A percentile compares a stretch with the other conserved stretches of the same genome.
phyloP scores from a whole-genome alignment of 2,329 filamentous ascomycete genomes.

The Rugonectria rugulosa region DNA sequence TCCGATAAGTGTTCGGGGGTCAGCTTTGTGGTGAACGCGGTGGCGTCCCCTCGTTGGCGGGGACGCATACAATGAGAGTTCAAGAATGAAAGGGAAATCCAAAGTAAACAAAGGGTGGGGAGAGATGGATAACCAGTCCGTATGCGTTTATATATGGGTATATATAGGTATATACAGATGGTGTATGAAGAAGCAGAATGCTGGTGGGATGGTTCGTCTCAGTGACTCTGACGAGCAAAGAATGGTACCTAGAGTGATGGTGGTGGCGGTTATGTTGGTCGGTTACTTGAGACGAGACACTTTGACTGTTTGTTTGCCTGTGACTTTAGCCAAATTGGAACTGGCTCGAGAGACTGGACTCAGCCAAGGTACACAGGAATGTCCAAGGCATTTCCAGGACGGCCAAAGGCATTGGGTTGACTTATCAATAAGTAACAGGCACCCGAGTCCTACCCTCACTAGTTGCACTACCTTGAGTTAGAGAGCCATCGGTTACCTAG shows the following conservation, averaged over 20 bases:
- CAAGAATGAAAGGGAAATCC: not conserved
- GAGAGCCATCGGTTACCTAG: not conserved
- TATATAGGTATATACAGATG: too few species aligned
- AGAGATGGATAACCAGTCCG: too few species aligned
- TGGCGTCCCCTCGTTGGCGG: not conserved
- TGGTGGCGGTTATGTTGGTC: not conserved
- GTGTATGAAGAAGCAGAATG: not conserved
- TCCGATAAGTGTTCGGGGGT: not conserved
- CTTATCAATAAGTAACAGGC: too few species aligned
- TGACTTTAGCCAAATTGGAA: too few species aligned
- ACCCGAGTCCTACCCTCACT: not conserved
- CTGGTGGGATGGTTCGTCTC: not conserved
- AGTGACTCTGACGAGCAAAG: not conserved
- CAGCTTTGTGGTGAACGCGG: not conserved
- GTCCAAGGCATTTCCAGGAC: not conserved
- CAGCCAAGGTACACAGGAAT: not conserved
- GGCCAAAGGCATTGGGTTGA: not conserved
- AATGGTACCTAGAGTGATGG: too few species aligned
- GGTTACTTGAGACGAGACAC: too few species aligned
- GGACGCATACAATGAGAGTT: not conserved
- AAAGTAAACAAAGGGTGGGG: too few species aligned
- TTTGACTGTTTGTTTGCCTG: too few species aligned
- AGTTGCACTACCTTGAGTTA: too few species aligned
- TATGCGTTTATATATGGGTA: too few species aligned
- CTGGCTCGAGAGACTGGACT: too few species aligned